Conservation (phyloP, 805 yeast genomes). For the Monosporozyma unispora region DNA sequence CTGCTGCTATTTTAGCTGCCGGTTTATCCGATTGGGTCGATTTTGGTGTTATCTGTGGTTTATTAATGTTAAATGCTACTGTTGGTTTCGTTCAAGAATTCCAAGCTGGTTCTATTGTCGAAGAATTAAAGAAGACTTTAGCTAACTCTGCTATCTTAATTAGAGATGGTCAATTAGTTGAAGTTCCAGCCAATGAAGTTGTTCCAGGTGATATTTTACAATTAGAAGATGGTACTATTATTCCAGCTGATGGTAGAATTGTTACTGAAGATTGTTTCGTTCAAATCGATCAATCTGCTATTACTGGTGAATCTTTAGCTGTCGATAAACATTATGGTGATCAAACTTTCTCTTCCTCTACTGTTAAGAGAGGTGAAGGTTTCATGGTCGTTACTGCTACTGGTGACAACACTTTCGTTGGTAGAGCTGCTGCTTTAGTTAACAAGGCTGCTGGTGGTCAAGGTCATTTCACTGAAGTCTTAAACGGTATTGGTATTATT, state of each 20-base stretch:
- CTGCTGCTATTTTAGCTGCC: conserved; percentile 90
- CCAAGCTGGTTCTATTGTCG: conserved; percentile 98
- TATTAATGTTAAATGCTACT: conserved; percentile 74
- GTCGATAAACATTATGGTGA: conserved; percentile 89
- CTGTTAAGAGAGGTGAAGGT: conserved; percentile 93
- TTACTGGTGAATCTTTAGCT: conserved; percentile 95
- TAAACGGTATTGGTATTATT: conserved; percentile 94
- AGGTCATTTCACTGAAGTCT: conserved; percentile 96
- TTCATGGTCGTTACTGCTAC: conserved; percentile 90
- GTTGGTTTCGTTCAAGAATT: conserved; percentile 96
- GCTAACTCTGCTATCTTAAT: conserved; percentile 83
- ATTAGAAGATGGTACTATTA: conserved; percentile 86
- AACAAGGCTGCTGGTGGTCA: conserved; percentile 87
- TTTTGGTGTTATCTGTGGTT: conserved; percentile 93
- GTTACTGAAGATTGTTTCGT: conserved; percentile 77
- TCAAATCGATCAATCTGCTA: conserved; percentile 93
- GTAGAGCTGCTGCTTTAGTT: conserved; percentile 95
- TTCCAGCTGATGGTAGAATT: conserved; percentile 88
- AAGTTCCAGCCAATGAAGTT: conserved; percentile 72
- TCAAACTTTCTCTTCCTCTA: conserved; percentile 81
- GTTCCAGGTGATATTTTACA: conserved; percentile 94
- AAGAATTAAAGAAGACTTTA: conserved; percentile 88
- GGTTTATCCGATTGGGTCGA: conserved; percentile 98
- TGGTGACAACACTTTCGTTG: conserved; percentile 92
- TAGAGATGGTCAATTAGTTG: conserved; percentile 71